Evolutionary conservation across 768 basidiomycete genomes (phyloP).

Genomic region (Mycena filopes): DNA sequence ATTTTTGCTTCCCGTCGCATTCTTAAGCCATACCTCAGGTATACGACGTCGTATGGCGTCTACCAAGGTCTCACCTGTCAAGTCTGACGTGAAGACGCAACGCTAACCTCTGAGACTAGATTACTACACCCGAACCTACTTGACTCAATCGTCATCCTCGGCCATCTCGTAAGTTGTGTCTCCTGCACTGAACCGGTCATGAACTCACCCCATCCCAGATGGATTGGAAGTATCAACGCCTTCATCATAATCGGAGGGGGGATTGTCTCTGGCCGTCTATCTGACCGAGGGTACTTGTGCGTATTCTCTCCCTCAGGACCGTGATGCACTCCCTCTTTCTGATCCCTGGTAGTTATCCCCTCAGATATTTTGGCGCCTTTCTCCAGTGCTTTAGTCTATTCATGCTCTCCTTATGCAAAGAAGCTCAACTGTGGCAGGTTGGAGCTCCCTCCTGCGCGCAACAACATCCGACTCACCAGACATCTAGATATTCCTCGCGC

Average conservation of each 20-base stretch:
- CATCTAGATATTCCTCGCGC: slow-evolving; percentile 1
- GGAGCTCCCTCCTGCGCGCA: not conserved
- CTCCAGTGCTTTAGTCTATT: slow-evolving; percentile 1
- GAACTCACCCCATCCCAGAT: not conserved
- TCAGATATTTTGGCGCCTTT: not conserved
- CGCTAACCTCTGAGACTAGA: not conserved
- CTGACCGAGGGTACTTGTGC: not conserved
- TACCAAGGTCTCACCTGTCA: not conserved
- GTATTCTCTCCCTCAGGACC: too few species aligned
- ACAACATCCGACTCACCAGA: too few species aligned
- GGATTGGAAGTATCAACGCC: slow-evolving; percentile 9
- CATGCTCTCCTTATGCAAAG: slow-evolving; percentile 5
- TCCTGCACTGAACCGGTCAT: too few species aligned
- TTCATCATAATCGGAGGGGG: not conserved
- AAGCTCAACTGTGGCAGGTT: not conserved
- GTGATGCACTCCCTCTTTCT: too few species aligned
- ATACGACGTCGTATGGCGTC: not conserved
- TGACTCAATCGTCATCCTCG: slow-evolving; percentile 1
- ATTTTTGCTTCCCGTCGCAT: not conserved
- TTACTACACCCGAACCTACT: not conserved
- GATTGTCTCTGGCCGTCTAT: not conserved
- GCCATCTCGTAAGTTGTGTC: not conserved
- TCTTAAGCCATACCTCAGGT: not conserved
- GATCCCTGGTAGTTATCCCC: not conserved
- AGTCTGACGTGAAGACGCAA: too few species aligned